Percentiles rank a stretch among this genome's conserved stretches.
phyloP scores from a whole-genome alignment of 2,329 filamentous ascomycete species.

The Coniochaeta prunicola region DNA sequence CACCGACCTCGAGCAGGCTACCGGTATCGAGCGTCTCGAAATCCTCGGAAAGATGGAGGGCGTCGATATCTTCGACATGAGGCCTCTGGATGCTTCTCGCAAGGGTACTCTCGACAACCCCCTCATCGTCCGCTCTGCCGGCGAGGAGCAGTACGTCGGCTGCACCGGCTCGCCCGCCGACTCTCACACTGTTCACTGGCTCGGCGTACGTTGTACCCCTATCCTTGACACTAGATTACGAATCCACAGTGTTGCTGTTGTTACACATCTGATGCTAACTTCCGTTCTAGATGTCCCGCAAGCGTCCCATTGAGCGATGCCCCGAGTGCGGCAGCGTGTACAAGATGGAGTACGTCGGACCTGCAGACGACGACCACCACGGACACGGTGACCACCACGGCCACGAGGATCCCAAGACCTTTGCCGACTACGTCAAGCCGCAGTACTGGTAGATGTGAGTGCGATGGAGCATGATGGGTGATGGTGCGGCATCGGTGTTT shows the following conservation, averaged over 20 bases:
- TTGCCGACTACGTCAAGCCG: conserved; percentile 91
- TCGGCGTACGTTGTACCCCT: conserved; percentile 60
- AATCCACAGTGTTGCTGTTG: background rate
- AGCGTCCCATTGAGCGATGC: conserved; percentile 91
- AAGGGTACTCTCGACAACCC: conserved; percentile 72
- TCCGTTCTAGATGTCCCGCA: conserved; percentile 63
- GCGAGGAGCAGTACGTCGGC: conserved; percentile 92
- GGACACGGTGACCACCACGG: conserved; percentile 48
- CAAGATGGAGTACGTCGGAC: conserved; percentile 96
- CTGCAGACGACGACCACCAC: conserved; percentile 55
- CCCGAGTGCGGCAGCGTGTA: conserved; percentile 93
- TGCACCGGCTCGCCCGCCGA: conserved; percentile 93
- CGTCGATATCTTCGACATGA: conserved; percentile 97
- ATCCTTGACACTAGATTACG: background rate
- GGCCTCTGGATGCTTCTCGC: conserved; percentile 83
- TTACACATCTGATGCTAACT: background rate
- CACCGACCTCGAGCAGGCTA: conserved; percentile 91
- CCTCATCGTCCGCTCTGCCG: conserved; percentile 82
- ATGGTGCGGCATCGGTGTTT: background rate
- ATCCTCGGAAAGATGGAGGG: conserved; percentile 99
- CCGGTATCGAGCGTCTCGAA: conserved; percentile 96
- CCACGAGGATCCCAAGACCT: conserved; percentile 85
- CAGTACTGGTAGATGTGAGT: conserved; percentile 67
- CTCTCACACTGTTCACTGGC: conserved; percentile 86
- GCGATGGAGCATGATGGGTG: background rate